Conservation (phyloP, 139 green algal species). For the Asterochloris sp. region DNA sequence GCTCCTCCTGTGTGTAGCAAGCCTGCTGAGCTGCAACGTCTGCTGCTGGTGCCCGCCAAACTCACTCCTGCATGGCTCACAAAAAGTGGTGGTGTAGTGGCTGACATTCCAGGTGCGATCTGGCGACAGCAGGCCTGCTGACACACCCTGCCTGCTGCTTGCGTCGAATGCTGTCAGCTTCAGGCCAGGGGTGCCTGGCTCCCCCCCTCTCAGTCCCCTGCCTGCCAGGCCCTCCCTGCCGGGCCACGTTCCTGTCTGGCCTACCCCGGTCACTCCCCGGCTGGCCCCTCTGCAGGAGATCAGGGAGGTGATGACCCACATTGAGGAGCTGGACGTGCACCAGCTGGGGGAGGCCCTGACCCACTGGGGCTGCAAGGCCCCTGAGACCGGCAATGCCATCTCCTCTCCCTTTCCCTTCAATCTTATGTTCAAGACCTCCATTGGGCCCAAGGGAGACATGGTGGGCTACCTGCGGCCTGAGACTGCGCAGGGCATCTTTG, state of each 20-base stretch:
- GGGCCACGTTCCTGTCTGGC: background rate
- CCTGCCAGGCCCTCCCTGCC: background rate
- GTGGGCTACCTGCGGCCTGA: conserved; percentile 87
- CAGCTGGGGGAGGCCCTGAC: conserved; percentile 73
- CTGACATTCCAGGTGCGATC: too few relatives aligned
- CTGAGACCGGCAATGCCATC: conserved; percentile 94
- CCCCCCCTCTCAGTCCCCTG: too few relatives aligned
- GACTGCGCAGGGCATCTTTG: conserved; percentile 90
- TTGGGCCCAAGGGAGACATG: conserved; percentile 80
- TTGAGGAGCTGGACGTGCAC: conserved; percentile 85
- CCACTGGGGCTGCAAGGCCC: conserved; percentile 79
- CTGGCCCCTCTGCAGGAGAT: conserved; percentile 52
- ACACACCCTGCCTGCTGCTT: too few relatives aligned
- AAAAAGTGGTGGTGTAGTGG: too few relatives aligned
- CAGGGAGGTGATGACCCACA: conserved; percentile 61
- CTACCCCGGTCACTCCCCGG: background rate
- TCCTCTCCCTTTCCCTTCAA: conserved; percentile 95
- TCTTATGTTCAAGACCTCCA: conserved; percentile 96
- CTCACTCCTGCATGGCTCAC: too few relatives aligned
- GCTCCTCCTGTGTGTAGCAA: too few relatives aligned
- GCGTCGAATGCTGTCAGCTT: too few relatives aligned
- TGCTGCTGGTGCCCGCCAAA: too few relatives aligned
- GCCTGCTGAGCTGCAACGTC: too few relatives aligned
- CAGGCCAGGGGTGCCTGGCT: too few relatives aligned
- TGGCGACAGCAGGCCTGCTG: too few relatives aligned